Evolutionary conservation across 228 moss, liverwort and hornwort genomes (phyloP), one percentile per base, ranked within the genome.

Genomic region (Sphagnum magellanicum): DNA sequence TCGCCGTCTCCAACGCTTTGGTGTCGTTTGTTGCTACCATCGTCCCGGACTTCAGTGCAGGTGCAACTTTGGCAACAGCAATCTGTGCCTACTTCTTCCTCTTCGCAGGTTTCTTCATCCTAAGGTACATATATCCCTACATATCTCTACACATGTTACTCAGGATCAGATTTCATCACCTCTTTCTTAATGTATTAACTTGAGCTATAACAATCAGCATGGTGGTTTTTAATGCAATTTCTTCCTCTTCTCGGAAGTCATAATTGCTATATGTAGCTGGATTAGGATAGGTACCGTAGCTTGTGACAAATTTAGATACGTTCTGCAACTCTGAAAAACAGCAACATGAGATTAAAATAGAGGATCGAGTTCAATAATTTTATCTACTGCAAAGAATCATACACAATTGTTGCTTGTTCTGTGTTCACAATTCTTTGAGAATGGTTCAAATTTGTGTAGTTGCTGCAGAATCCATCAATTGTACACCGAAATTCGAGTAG

Each of bases 51-150:
- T 84, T 86, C 75, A 76, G 84, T 4, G 50, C 72, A 5, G 91
- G 83, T 49, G 82, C 87, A 60, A 82, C 81, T 10, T 64, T 76
- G 0, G 91, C 85, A 4, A 81, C 89, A 60, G 80, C 80, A 47
- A 17, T 79, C 48, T 13, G 68, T 0, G 88, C 94, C 4, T 94
- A 89, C 80, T 89, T 90, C 81, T 94, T 89, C 53, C 94, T 94
- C 79, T 91, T 94, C 84, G 91, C 94, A 0, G 94, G 91, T 59
- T 70, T 89, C 68, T 91, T 88, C 80, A 87, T 91, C 53, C 0
- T 83, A 6, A 81, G 84, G 87, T 84, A 66, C 8, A 10, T 51
- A 11, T 6, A 64, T 64, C 12, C 15, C 47, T 64, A n/a, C 58
- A 14, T 10, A 58, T 14, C 10, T 58, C 58, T 58, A 58, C 10